Base-by-base conservation (phyloP, 2,329 filamentous ascomycete genomes). In the Alternaria sp. region DNA sequence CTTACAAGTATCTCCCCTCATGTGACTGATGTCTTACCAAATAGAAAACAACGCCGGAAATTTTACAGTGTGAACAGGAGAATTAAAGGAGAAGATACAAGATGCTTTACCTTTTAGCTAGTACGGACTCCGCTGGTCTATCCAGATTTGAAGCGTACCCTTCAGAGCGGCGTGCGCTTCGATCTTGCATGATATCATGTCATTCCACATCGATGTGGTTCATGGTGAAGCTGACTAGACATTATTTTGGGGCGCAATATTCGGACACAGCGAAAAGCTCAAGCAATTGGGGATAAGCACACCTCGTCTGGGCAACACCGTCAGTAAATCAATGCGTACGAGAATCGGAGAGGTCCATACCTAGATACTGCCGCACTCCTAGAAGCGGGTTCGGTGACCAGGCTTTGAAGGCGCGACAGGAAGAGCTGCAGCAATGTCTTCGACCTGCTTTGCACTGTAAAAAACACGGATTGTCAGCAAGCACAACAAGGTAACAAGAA, bases 361-460 rank as follows among this genome's bases (percentile, higher is more conserved):
- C 56, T 56, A 34, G 21, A 46, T 51, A 36, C 21, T 31, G n/a
- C 54, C 41, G 41, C 50, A 36, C 51, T 49, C 48, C 62, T 67
- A 63, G 40, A 62, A 63, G 45, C 62, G 62, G 53, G 48, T 62
- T 40, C 62, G 65, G 17, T 65, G 62, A 55, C 34, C 39, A 33
- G 62, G 54, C 51, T 62, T 64, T 37, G 53, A 26, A 31, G 46
- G 58, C 26, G 46, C 29, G 40, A 54, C 31, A 24, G 53, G 45
- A 21, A 31, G 54, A 29, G 50, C 49, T 21, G 44, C 53, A 45
- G 29, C 49, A 7, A 29, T 37, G 24, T 59, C 52, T 51, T 67
- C 65, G 51, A 54, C 29, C 31, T 56, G 56, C 37, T 65, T 60
- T 39, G 56, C 54, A 57, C 66, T 69, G 48, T 54, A 36, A 54